phyloP scores from a whole-genome alignment of 768 basidiomycete species.

The Tephrocybe sp. region DNA sequence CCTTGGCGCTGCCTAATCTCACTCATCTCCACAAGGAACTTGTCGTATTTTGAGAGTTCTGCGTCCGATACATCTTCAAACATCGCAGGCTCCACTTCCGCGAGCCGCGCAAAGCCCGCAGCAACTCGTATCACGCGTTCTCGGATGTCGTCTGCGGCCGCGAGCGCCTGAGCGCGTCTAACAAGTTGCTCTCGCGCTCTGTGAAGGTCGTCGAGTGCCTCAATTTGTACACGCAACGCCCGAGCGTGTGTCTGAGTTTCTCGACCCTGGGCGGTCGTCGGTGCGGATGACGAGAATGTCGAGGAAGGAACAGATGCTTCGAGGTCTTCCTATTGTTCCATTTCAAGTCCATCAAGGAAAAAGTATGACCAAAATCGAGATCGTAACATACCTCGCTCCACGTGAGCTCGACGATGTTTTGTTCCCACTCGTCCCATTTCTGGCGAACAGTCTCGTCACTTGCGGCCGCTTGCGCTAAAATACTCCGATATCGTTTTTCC shows the following conservation, averaged over 20 bases:
- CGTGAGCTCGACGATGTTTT: conserved; percentile 64
- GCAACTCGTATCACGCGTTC: conserved; percentile 65
- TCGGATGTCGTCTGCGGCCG: conserved; percentile 71
- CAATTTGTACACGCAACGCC: conserved; percentile 69
- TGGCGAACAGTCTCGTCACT: conserved; percentile 75
- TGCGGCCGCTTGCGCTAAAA: conserved; percentile 66
- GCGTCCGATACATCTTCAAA: conserved; percentile 83
- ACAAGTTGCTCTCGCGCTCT: conserved; percentile 60
- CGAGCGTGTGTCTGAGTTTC: conserved; percentile 64
- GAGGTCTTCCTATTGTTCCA: conserved; percentile 52
- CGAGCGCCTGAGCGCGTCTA: conserved; percentile 57
- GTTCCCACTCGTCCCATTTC: conserved; percentile 91
- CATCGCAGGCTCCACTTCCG: conserved; percentile 77
- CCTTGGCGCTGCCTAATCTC: conserved; percentile 59
- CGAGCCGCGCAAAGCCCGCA: conserved; percentile 59
- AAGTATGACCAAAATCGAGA: neutral
- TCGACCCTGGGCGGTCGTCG: conserved; percentile 36
- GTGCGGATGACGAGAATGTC: conserved; percentile 32
- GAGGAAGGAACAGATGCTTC: conserved; percentile 70
- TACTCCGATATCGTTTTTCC: conserved; percentile 66
- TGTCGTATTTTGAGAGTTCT: conserved; percentile 80
- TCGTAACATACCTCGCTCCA: conserved; percentile 52
- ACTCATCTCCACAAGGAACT: conserved; percentile 59
- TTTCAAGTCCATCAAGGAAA: neutral
- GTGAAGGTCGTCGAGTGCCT: conserved; percentile 74